Evolutionary conservation across 2,329 filamentous ascomycete genomes (phyloP).

Genomic region (Diaporthe velutina): DNA sequence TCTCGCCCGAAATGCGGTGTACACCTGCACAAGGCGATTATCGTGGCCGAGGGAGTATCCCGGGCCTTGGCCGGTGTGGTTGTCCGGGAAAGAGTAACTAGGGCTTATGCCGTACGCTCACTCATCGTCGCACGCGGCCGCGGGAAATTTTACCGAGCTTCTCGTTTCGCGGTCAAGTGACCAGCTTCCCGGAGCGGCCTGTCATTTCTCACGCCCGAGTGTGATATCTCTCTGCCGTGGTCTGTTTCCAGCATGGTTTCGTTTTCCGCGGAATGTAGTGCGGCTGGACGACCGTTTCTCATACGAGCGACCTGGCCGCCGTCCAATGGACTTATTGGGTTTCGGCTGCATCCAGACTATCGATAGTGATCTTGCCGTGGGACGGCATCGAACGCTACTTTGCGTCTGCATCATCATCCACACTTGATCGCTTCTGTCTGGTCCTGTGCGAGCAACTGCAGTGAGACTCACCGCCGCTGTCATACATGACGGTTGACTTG

Average conservation of each 20-base stretch:
- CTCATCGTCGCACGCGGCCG: constrained; percentile 18
- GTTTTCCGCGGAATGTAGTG: background rate
- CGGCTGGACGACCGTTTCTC: constrained; percentile 3
- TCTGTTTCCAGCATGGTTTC: background rate
- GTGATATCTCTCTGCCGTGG: background rate
- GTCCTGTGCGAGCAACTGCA: background rate
- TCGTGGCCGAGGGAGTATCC: constrained; percentile 21
- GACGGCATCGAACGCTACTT: background rate
- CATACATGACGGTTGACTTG: background rate
- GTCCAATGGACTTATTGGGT: background rate
- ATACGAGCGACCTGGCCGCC: constrained; percentile 9
- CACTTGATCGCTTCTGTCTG: constrained; percentile 1
- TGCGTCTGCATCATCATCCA: background rate
- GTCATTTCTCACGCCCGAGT: background rate
- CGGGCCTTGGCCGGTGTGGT: constrained; percentile 2
- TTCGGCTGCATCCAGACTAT: constrained; percentile 12
- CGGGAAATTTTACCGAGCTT: constrained; percentile 9
- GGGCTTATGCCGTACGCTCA: constrained; percentile 25
- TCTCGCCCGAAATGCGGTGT: constrained; percentile 34
- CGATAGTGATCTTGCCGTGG: background rate
- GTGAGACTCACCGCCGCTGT: constrained; percentile 21
- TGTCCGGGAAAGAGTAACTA: constrained; percentile 13
- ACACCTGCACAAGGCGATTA: constrained; percentile 13
- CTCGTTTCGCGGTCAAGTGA: constrained; percentile 22
- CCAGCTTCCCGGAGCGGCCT: constrained; percentile 7